A percentile compares a stretch with the other conserved stretches of the same genome.
Conservation (phyloP, 768 basidiomycete species). For the Mycena olivaceomarginata region DNA sequence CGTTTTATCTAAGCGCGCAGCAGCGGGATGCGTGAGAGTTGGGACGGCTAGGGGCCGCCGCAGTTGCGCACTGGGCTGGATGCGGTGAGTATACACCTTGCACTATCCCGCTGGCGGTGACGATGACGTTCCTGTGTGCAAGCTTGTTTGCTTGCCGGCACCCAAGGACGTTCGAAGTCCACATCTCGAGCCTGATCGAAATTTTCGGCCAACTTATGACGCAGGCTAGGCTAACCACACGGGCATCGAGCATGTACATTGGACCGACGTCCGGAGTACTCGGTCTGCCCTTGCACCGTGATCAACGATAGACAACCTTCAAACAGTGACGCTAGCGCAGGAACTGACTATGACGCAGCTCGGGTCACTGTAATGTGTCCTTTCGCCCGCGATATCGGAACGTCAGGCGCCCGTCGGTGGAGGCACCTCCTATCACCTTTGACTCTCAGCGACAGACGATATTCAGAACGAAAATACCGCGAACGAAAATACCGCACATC, state of each 20-base stretch:
- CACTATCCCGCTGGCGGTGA: constrained; percentile 1
- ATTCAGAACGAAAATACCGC: neutral
- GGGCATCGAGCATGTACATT: neutral
- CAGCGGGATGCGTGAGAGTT: neutral
- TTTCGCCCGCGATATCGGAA: neutral
- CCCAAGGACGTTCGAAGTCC: constrained; percentile 15
- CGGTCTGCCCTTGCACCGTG: neutral
- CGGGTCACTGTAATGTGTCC: neutral
- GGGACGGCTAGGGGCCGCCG: neutral
- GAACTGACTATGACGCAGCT: neutral
- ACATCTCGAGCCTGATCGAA: constrained; percentile 5
- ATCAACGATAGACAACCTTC: neutral
- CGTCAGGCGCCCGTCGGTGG: neutral
- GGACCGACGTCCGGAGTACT: neutral
- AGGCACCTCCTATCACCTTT: neutral
- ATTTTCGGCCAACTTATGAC: neutral
- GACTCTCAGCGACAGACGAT: neutral
- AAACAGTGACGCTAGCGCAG: neutral
- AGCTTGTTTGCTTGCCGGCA: constrained; percentile 32
- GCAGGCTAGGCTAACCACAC: neutral
- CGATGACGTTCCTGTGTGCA: constrained; percentile 27
- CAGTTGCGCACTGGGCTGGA: neutral
- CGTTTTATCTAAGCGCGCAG: neutral
- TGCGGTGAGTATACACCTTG: neutral
- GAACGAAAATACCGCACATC: neutral